Evolutionary conservation across 225 moss, liverwort and hornwort species (phyloP), one percentile per base, ranked within the genome.

Genomic region (Physcomitrium patens): DNA sequence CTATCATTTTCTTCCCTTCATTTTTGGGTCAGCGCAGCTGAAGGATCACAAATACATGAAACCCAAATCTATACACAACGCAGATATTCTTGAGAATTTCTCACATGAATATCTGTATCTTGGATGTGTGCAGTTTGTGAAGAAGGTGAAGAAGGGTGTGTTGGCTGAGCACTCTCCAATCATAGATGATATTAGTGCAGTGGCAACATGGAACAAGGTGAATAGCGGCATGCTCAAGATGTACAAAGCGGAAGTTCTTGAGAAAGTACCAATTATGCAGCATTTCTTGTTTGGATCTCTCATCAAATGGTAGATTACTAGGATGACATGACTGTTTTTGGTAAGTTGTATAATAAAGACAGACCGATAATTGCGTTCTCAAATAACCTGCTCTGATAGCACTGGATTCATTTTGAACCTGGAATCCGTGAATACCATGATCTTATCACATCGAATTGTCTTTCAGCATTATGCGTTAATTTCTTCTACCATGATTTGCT

Each of bases 231-330:
- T 97, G 96, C 89, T 94, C 42, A 97, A 97, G 87, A 97, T 97
- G 96, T 97, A 91, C 82, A 97, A 91, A 83, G 96, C 94, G 17
- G 96, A 97, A 83, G 92, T 97, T 76, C 87, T 97, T 17, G 92
- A 97, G 78, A 97, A 94, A 72, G 94, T 97, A 71, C 96, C 96
- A 18, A 94, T 97, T 67, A 97, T 97, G 96, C 96, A 97, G 83
- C 96, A 97, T 85, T 97, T 97, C 76, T 81, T 97, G 57, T 97
- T 97, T 53, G 96, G 96, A 54, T 94, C 96, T 13, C 85, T 94
- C 45, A 94, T 97, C 68, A 88, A 88, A 63, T 97, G 94, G 94
- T 94, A 94, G 72, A 68, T n/a, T 44, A 44, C 10, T 76, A 19
- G 49, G 71, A 68, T 67, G 55, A 62, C 11, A 47, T 48, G 27